phyloP scores from a whole-genome alignment of 495 filamentous ascomycete genomes.

The Aspergillus taichungensis region DNA sequence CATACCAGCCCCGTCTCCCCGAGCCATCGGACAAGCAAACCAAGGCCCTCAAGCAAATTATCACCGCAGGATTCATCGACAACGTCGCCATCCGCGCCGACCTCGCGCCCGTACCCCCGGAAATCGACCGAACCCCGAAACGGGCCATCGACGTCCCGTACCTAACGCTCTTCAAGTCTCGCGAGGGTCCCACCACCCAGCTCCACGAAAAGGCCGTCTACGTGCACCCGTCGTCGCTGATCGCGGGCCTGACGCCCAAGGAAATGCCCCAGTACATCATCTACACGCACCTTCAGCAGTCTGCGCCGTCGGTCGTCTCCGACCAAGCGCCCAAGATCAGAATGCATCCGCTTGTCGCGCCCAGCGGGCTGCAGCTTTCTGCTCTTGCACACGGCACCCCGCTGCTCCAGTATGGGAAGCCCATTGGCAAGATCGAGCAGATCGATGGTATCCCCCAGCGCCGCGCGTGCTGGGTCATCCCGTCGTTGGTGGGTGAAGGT shows the following conservation, averaged over 20 bases:
- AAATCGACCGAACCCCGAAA: constrained; percentile 59
- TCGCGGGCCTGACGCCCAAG: constrained; percentile 59
- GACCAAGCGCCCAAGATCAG: constrained; percentile 63
- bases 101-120: constrained; percentile 63
- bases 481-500: constrained; percentile 57
- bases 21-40: constrained; percentile 63
- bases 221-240: constrained; percentile 73
- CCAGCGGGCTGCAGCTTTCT: constrained; percentile 68
- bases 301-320: constrained; percentile 38
- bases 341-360: constrained; percentile 78
- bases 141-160: constrained; percentile 87
- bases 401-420: constrained; percentile 78
- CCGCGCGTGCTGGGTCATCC: constrained; percentile 76
- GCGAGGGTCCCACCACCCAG: constrained; percentile 39
- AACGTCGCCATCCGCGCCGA: constrained; percentile 92
- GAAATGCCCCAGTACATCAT: constrained; percentile 80
- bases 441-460: constrained; percentile 45
- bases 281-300: constrained; percentile 76
- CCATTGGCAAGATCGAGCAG: constrained; percentile 66
- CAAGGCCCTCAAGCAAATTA: constrained; percentile 79
- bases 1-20: constrained; percentile 53
- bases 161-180: constrained; percentile 71
- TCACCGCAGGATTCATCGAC: constrained; percentile 89
- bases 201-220: constrained; percentile 57
- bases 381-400: constrained; percentile 78